phyloP scores from a whole-genome alignment of 2,329 filamentous ascomycete genomes.

The Paraphaeosphaeria minitans region DNA sequence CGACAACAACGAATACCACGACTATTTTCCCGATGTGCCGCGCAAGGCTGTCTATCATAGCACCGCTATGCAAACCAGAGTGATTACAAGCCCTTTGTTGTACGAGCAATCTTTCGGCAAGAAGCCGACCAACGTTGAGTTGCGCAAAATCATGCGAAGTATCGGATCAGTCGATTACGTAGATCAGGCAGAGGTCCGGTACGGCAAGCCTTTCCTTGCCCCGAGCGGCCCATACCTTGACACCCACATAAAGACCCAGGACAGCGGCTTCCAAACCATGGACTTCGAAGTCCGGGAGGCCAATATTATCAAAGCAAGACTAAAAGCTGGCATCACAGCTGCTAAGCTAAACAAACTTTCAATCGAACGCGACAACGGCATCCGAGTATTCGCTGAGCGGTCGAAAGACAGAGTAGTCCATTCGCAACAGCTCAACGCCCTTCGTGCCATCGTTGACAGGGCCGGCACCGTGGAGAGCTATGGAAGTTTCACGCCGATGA shows the following conservation, averaged over 20 bases:
- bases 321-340: conserved; percentile 17
- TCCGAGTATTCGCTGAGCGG: neutral
- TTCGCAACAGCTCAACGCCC: neutral
- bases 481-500: neutral
- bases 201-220: conserved; percentile 9
- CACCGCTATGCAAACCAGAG: conserved; percentile 22
- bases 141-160: conserved; percentile 17
- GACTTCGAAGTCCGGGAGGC: neutral
- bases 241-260: neutral
- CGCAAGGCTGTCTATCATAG: conserved; percentile 17
- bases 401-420: neutral
- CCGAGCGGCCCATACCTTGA: neutral
- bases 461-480: neutral
- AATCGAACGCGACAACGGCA: neutral
- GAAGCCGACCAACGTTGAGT: conserved; percentile 13
- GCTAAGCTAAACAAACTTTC: conserved; percentile 13
- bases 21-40: neutral
- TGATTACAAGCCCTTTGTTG: conserved; percentile 8
- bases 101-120: conserved; percentile 21
- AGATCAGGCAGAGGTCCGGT: conserved; percentile 12
- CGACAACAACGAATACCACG: conserved; percentile 3
- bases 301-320: conserved; percentile 20
- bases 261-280: conserved; percentile 25
- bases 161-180: conserved; percentile 11
- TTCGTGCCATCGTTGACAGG: neutral